phyloP scores from a whole-genome alignment of 116 monocot species.

The Posidonia oceanica region DNA sequence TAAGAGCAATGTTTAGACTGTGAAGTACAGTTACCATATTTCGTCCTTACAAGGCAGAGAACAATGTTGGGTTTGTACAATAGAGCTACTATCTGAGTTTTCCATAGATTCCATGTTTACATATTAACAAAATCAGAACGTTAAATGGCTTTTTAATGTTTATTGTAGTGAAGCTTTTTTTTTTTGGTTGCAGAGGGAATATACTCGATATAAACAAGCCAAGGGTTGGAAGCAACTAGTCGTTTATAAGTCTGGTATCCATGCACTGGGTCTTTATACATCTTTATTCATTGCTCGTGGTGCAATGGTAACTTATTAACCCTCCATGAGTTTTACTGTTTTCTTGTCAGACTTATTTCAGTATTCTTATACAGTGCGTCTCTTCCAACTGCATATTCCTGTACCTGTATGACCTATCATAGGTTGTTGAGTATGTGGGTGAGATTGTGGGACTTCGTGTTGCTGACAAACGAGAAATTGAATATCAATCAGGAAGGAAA shows the following conservation, averaged over 20 bases:
- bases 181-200: slow-evolving; percentile 56
- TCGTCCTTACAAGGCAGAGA: too few relatives aligned
- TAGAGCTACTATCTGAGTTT: too few relatives aligned
- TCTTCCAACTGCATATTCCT: not conserved
- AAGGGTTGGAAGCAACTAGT: slow-evolving; percentile 81
- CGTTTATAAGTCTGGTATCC: slow-evolving; percentile 92
- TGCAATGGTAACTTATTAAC: slow-evolving; percentile 48
- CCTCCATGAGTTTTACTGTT: not conserved
- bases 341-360: not conserved
- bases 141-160: too few relatives aligned
- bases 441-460: slow-evolving; percentile 82
- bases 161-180: not conserved
- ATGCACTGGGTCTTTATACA: slow-evolving; percentile 91
- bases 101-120: too few relatives aligned
- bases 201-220: slow-evolving; percentile 57
- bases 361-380: not conserved
- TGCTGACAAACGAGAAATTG: slow-evolving; percentile 91
- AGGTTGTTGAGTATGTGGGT: slow-evolving; percentile 98
- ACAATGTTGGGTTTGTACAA: too few relatives aligned
- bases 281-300: slow-evolving; percentile 65
- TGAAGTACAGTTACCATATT: too few relatives aligned
- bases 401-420: not conserved
- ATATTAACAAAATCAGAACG: too few relatives aligned
- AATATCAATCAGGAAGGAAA: slow-evolving; percentile 71
- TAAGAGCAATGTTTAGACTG: too few relatives aligned